Conservation (phyloP, 2,329 filamentous ascomycete species). For the Ophiostoma sp. region DNA sequence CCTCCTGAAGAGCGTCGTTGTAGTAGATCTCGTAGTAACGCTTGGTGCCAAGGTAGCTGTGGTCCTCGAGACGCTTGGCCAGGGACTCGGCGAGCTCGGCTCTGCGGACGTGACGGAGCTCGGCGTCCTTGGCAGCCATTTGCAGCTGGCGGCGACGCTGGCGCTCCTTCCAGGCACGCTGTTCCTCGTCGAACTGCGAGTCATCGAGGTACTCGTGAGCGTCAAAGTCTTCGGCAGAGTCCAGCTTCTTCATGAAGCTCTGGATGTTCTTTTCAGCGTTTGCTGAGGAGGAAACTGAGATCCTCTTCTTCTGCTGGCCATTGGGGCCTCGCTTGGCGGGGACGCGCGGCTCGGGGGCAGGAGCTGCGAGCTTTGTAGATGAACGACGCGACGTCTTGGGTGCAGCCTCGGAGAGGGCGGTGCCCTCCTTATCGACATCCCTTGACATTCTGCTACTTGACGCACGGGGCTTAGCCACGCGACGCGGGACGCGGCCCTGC, state of each 20-base stretch:
- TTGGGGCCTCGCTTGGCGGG: constrained; percentile 62
- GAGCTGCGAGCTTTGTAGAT: constrained; percentile 48
- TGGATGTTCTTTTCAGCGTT: constrained; percentile 67
- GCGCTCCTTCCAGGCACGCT: constrained; percentile 54
- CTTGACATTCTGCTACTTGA: constrained; percentile 42
- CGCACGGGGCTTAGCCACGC: constrained; percentile 28
- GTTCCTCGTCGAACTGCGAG: constrained; percentile 47
- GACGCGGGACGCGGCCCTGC: constrained; percentile 21
- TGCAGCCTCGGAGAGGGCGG: constrained; percentile 32
- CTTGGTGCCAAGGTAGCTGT: constrained; percentile 70
- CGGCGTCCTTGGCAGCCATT: constrained; percentile 58
- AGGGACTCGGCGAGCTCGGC: constrained; percentile 59
- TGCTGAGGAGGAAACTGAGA: constrained; percentile 34
- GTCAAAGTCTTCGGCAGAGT: constrained; percentile 30
- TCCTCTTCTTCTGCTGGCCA: constrained; percentile 53
- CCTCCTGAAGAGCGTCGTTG: constrained; percentile 77
- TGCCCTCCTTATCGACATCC: constrained; percentile 51
- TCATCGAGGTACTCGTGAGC: constrained; percentile 42
- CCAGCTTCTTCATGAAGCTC: constrained; percentile 56
- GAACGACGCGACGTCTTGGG: constrained; percentile 53
- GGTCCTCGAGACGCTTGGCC: constrained; percentile 64
- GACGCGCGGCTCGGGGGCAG: constrained; percentile 46
- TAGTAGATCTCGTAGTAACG: constrained; percentile 77
- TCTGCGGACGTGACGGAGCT: constrained; percentile 63
- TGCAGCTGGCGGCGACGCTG: constrained; percentile 68